Evolutionary conservation across 441 rosid species (phyloP).

Genomic region (Jatropha podagrica): DNA sequence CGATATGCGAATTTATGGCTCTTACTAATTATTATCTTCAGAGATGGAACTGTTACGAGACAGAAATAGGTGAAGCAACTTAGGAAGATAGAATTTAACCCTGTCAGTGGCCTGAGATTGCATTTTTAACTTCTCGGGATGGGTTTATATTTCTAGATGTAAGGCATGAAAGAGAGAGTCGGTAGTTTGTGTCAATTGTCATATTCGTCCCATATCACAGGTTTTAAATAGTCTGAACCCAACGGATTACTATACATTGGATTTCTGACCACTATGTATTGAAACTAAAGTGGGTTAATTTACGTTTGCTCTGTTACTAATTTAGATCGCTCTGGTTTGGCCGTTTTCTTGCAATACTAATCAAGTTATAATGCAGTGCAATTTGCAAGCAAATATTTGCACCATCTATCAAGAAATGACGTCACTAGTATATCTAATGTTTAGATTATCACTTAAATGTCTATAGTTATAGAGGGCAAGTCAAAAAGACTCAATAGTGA

Average conservation of each 20-base stretch:
- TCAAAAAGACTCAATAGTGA: too few species aligned
- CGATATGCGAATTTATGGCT: neutral
- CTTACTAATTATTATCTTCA: conserved; percentile 19
- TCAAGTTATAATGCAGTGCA: too few species aligned
- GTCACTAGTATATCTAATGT: too few species aligned
- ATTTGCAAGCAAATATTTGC: too few species aligned
- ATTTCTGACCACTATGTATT: neutral
- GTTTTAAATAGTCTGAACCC: neutral
- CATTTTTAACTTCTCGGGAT: neutral
- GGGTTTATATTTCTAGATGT: neutral
- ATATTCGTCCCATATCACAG: neutral
- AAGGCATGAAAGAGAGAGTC: neutral
- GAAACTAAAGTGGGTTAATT: neutral
- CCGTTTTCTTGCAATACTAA: neutral
- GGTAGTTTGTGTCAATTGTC: neutral
- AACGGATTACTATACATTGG: neutral
- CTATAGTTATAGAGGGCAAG: neutral
- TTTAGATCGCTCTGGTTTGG: neutral
- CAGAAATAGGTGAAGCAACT: neutral
- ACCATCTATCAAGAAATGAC: too few species aligned
- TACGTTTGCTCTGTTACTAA: neutral
- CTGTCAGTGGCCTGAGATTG: neutral
- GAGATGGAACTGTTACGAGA: conserved; percentile 11
- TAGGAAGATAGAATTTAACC: conserved; percentile 3
- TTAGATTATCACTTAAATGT: too few species aligned